Evolutionary conservation across 148 eudicot genomes (phyloP).

Genomic region (Mesembryanthemum crystallinum): DNA sequence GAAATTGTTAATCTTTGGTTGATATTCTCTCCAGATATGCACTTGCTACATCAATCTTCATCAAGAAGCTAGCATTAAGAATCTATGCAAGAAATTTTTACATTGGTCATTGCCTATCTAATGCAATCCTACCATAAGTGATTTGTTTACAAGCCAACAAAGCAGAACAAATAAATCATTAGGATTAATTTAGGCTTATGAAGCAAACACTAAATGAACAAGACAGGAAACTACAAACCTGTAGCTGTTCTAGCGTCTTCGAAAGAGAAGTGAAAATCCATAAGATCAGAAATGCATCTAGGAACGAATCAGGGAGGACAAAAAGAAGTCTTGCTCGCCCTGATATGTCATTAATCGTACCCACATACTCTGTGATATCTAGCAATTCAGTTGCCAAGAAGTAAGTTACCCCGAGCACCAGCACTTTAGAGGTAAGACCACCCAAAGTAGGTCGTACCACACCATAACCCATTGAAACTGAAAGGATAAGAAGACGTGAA

Average conservation of each 20-base stretch:
- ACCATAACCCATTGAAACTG: slow-evolving; percentile 95
- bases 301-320: slow-evolving; percentile 78
- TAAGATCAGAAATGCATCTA: slow-evolving; percentile 83
- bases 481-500: slow-evolving; percentile 82
- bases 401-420: slow-evolving; percentile 84
- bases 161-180: background rate
- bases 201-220: background rate
- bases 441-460: slow-evolving; percentile 99
- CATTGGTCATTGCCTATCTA: background rate
- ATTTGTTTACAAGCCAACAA: background rate
- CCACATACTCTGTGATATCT: slow-evolving; percentile 84
- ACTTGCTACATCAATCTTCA: background rate
- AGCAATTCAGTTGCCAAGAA: slow-evolving; percentile 86
- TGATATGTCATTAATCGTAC: slow-evolving; percentile 81
- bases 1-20: background rate
- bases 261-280: slow-evolving; percentile 99
- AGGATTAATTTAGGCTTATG: background rate
- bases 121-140: background rate
- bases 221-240: slow-evolving; percentile 43
- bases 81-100: background rate
- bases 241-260: slow-evolving; percentile 87
- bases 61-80: background rate
- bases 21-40: background rate
- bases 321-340: slow-evolving; percentile 87
- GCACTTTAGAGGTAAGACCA: slow-evolving; percentile 83